Conservation (phyloP, 306 rosid species). For the Arachis stenosperma region DNA sequence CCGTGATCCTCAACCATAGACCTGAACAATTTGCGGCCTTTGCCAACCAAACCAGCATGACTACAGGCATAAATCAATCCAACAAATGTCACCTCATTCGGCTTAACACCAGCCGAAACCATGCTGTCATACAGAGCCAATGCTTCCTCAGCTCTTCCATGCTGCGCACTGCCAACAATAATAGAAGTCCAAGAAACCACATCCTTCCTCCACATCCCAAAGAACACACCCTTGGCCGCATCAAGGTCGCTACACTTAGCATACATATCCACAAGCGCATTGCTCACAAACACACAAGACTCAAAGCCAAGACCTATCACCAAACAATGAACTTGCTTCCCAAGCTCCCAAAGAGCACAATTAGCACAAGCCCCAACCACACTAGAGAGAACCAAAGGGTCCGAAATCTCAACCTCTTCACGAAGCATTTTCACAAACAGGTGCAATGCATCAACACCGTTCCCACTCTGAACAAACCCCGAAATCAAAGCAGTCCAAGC, state of each 20-base stretch:
- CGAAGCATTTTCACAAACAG: slow-evolving; percentile 73
- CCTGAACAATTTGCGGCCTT: slow-evolving; percentile 67
- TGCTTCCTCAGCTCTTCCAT: slow-evolving; percentile 77
- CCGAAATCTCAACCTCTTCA: slow-evolving; percentile 60
- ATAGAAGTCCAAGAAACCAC: slow-evolving; percentile 94
- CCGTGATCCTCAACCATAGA: slow-evolving; percentile 67
- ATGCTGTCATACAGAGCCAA: slow-evolving; percentile 67
- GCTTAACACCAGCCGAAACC: slow-evolving; percentile 64
- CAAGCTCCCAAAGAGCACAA: slow-evolving; percentile 71
- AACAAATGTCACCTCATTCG: slow-evolving; percentile 88
- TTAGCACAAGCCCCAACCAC: slow-evolving; percentile 80
- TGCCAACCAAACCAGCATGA: slow-evolving; percentile 70
- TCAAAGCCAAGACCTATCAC: slow-evolving; percentile 72
- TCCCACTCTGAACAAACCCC: slow-evolving; percentile 85
- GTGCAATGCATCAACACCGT: slow-evolving; percentile 56
- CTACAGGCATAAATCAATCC: slow-evolving; percentile 90
- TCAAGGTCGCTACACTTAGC: slow-evolving; percentile 84
- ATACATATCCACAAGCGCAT: slow-evolving; percentile 86
- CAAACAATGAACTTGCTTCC: slow-evolving; percentile 73
- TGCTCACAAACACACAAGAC: slow-evolving; percentile 77
- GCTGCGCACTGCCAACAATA: slow-evolving; percentile 82
- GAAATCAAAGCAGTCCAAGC: slow-evolving; percentile 93
- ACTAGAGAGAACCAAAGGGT: slow-evolving; percentile 85
- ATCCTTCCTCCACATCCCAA: slow-evolving; percentile 59
- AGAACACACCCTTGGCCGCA: slow-evolving; percentile 65